Base-by-base conservation (phyloP, 75 land plant genomes). In the Picea sitchensis region DNA sequence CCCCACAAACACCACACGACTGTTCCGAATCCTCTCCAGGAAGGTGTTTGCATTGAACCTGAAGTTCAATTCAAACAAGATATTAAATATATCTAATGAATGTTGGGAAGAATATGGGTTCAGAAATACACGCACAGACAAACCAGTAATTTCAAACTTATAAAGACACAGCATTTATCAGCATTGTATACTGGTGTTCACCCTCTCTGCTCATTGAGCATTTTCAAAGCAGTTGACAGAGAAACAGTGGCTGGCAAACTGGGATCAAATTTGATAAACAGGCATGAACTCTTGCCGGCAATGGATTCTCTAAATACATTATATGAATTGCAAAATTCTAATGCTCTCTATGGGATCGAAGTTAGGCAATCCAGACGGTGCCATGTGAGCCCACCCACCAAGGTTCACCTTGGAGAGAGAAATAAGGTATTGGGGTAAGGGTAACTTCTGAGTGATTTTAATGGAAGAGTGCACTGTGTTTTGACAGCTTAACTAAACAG, bases 31-130 rank as follows among this genome's bases (percentile, higher is more conserved):
- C 41, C 90, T 86, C 61, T 92, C 88, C 26, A 95, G 79, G 60
- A 96, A 71, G 15, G 89, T 88, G 31, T 73, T 88, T 31, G 98
- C 91, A 80, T 94, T 81, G 77, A 93, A 93, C 65, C 98, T 93
- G 82, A 14, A 60, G 31, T 44, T 44, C 79, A 76, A 41, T 36
- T 21, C 61, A 18, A 64, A 64, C 26, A n/a, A 64, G 65, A 64
- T 51, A 51, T 9, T 51, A 51, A 51, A 51, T 51, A 14, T 13
- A 30, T 75, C 8, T 14, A 9, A 59, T 31, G 30, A 21, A 30
- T 65, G 68, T 14, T 65, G 11, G 34, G 77, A 76, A 76, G 31
- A 58, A 17, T 21, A 26, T 21, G 32, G 1, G 7, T 4, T n/a
- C 56, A 5, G 14, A n/a, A 71, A 1, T 71, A 71, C n/a, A 21